These are phyloP conservation scores for Boletus rubescentipes DNA, from an alignment of 768 basidiomycete genomes.

Conservation along the genomic window DNA sequence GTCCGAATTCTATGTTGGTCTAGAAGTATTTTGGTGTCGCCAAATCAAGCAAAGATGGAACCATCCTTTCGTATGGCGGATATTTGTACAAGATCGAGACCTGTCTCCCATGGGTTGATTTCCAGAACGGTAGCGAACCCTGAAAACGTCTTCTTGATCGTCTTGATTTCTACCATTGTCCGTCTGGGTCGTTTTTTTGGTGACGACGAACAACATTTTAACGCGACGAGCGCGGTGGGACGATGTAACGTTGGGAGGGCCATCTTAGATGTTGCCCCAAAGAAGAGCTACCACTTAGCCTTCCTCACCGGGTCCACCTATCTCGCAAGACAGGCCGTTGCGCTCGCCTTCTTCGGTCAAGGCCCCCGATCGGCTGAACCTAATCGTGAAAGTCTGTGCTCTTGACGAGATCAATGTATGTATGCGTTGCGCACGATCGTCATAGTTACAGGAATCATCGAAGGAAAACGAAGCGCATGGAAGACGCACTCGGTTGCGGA, in stretches of 20 bases:
- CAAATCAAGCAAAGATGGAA: not conserved
- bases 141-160: too few species aligned
- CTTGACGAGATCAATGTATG: not conserved
- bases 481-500: constrained; percentile 5
- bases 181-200: not conserved
- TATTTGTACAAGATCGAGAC: not conserved
- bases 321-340: constrained; percentile 39
- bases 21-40: not conserved
- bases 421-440: not conserved
- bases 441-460: constrained; percentile 5
- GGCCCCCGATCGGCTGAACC: constrained; percentile 19
- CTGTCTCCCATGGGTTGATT: not conserved
- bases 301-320: constrained; percentile 37
- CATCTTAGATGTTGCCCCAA: constrained; percentile 58
- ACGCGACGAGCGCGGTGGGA: not conserved
- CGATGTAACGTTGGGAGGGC: constrained; percentile 50
- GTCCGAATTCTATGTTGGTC: constrained; percentile 4
- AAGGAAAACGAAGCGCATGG: not conserved
- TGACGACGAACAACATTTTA: not conserved
- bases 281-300: constrained; percentile 22
- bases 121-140: not conserved
- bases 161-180: not conserved
- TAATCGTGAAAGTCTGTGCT: not conserved
- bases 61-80: not conserved
- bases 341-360: constrained; percentile 28